Evolutionary conservation across 1,284 basidiomycete species (phyloP), one percentile per base, ranked within the genome.

Genomic region (Singerocomus inundabilis): DNA sequence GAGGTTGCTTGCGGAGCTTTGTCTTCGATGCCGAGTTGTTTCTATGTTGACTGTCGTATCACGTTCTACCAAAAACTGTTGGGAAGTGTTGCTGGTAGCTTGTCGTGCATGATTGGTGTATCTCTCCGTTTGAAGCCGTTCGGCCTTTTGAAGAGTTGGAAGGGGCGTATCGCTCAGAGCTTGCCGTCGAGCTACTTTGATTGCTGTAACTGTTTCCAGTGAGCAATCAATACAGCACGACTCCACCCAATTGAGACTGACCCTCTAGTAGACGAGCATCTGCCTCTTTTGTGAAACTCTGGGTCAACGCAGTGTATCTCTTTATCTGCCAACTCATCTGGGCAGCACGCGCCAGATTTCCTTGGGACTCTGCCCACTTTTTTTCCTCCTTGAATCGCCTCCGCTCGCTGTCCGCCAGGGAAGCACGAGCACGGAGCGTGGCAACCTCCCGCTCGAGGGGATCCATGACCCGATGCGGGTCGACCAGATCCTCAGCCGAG

Each of bases 281-380:
- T 32, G 88, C 88, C 67, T 91, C 86, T 46, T 80, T 74, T 55
- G 83, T 82, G 61, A 87, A 90, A 57, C 85, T 88, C 66, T 88
- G 82, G 77, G 86, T 88, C 53, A 91, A 72, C 21, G 84, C 80
- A 30, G 84, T 80, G 64, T 88, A 91, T 18, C 83, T 78, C 69
- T 85, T 84, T 51, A 89, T 85, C 64, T 89, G 85, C 83, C 85
- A 89, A 57, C 81, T 82, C 74, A 91, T 81, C 71, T 91, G 84
- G 25, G 77, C 73, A 18, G 87, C 88, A 38, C 87, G 78, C 12
- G 84, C 82, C 37, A 71, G 59, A 63, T 91, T 89, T 0, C 87
- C 87, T 63, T 85, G 80, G 26, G 85, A 84, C 44, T 83, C 62
- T 3, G 88, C 88, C 88, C 88, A 91, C 65, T 91, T 88, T 60